Evolutionary conservation across 2,329 filamentous ascomycete genomes (phyloP).

Genomic region (Blastomyces parvus): DNA sequence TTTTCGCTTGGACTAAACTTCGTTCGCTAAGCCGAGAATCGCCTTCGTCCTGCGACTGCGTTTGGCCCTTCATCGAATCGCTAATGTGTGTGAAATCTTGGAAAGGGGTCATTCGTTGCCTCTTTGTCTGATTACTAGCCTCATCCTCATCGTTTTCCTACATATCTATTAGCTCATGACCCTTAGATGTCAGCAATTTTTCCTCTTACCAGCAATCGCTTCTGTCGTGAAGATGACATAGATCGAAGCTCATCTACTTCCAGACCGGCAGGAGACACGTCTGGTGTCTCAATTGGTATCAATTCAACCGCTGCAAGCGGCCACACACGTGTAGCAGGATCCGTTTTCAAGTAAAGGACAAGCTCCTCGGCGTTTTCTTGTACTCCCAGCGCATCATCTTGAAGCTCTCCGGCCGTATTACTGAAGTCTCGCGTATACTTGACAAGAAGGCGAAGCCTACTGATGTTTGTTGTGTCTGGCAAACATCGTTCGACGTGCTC

Average conservation of each 20-base stretch:
- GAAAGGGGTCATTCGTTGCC: slow-evolving; percentile 29
- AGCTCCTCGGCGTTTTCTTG: slow-evolving; percentile 34
- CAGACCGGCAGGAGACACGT: slow-evolving; percentile 20
- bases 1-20: slow-evolving; percentile 26
- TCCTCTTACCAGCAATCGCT: slow-evolving; percentile 20
- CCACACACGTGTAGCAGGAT: slow-evolving; percentile 32
- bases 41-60: slow-evolving; percentile 22
- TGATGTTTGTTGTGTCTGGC: slow-evolving; percentile 27
- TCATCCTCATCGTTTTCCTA: slow-evolving; percentile 25
- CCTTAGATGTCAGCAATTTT: not conserved
- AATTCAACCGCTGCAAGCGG: slow-evolving; percentile 30
- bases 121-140: slow-evolving; percentile 27
- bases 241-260: slow-evolving; percentile 16
- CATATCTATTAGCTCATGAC: slow-evolving; percentile 1
- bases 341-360: slow-evolving; percentile 25
- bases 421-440: slow-evolving; percentile 27
- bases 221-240: slow-evolving; percentile 21
- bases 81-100: slow-evolving; percentile 31
- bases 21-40: slow-evolving; percentile 24
- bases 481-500: slow-evolving; percentile 40
- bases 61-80: slow-evolving; percentile 26
- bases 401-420: slow-evolving; percentile 32
- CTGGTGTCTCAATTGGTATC: slow-evolving; percentile 26
- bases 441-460: slow-evolving; percentile 28
- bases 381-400: slow-evolving; percentile 33